phyloP scores from a whole-genome alignment of 352 stramenopile genomes.

The Globisporangium uncinulatum region DNA sequence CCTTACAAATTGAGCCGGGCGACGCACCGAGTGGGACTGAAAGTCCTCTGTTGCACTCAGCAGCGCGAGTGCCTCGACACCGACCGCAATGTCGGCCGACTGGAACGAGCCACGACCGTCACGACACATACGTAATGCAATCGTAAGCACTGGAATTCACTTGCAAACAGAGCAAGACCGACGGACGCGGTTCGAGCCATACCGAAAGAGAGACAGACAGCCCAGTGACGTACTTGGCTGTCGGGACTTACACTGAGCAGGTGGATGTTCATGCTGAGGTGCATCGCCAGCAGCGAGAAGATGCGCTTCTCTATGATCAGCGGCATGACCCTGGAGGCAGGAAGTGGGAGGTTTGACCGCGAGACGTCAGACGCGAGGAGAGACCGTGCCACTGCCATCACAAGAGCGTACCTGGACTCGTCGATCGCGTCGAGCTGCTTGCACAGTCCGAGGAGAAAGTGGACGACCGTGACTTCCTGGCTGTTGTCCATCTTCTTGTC shows the following conservation, averaged over 20 bases:
- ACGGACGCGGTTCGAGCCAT: no score
- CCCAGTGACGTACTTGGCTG: slow-evolving; percentile 12
- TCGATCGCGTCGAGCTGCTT: slow-evolving; percentile 82
- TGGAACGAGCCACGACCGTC: slow-evolving; percentile 9
- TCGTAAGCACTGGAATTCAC: background rate
- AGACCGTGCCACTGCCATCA: no score
- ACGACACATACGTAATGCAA: background rate
- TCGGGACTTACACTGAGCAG: slow-evolving; percentile 32
- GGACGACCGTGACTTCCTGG: slow-evolving; percentile 84
- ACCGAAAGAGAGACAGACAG: background rate
- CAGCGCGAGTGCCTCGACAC: slow-evolving; percentile 61
- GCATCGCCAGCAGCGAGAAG: slow-evolving; percentile 69
- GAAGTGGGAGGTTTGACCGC: background rate
- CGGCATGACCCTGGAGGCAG: slow-evolving; percentile 65
- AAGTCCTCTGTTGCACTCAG: slow-evolving; percentile 86
- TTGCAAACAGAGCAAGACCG: background rate
- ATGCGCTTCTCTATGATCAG: slow-evolving; percentile 76
- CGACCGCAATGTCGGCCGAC: slow-evolving; percentile 44
- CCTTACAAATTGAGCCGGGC: no score
- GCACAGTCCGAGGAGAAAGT: slow-evolving; percentile 81
- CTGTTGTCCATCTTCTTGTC: slow-evolving; percentile 73
- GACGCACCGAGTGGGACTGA: slow-evolving; percentile 44
- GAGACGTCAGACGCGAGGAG: background rate
- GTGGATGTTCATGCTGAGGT: slow-evolving; percentile 60
- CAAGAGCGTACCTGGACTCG: slow-evolving; percentile 51